phyloP scores from a whole-genome alignment of 2,329 filamentous ascomycete genomes.

The Rhynchosporium graminicola region DNA sequence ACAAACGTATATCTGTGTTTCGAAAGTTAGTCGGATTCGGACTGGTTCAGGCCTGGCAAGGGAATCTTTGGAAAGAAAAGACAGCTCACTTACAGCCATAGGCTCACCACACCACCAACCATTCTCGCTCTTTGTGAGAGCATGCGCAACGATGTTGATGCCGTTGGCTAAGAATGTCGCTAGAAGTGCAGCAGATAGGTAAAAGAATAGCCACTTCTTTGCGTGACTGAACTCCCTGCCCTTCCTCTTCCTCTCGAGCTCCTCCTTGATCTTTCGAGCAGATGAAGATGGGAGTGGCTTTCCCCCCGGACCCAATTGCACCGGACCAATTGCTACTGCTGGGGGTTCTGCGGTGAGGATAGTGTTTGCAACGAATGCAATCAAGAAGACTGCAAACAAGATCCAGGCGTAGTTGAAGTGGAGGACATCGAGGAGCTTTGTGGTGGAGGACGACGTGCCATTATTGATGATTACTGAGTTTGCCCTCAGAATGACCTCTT shows the following conservation, averaged over 20 bases:
- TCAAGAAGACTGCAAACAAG: slow-evolving; percentile 63
- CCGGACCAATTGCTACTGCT: slow-evolving; percentile 37
- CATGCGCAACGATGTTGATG: slow-evolving; percentile 71
- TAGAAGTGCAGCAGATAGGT: slow-evolving; percentile 69
- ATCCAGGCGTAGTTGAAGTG: slow-evolving; percentile 60
- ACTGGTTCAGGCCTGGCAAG: slow-evolving; percentile 1
- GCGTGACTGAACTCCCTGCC: slow-evolving; percentile 59
- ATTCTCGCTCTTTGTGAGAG: slow-evolving; percentile 63
- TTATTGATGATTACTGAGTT: slow-evolving; percentile 18
- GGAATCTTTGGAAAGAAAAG: not conserved
- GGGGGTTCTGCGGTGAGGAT: slow-evolving; percentile 51
- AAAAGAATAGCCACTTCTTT: slow-evolving; percentile 73
- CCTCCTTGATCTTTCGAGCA: slow-evolving; percentile 46
- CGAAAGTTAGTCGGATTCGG: slow-evolving; percentile 23
- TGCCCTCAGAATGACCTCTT: slow-evolving; percentile 32
- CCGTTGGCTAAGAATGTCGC: slow-evolving; percentile 77
- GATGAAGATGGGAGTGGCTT: slow-evolving; percentile 69
- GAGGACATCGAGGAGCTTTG: slow-evolving; percentile 33
- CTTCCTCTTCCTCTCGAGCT: slow-evolving; percentile 45
- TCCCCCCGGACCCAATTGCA: slow-evolving; percentile 77
- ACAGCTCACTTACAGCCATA: slow-evolving; percentile 61
- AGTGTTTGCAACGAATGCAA: slow-evolving; percentile 61
- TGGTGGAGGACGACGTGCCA: slow-evolving; percentile 19
- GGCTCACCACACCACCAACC: slow-evolving; percentile 83
- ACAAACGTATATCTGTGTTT: slow-evolving; percentile 74